Evolutionary conservation across 2,329 filamentous ascomycete species (phyloP).

Genomic region (Fusarium agapanthi): DNA sequence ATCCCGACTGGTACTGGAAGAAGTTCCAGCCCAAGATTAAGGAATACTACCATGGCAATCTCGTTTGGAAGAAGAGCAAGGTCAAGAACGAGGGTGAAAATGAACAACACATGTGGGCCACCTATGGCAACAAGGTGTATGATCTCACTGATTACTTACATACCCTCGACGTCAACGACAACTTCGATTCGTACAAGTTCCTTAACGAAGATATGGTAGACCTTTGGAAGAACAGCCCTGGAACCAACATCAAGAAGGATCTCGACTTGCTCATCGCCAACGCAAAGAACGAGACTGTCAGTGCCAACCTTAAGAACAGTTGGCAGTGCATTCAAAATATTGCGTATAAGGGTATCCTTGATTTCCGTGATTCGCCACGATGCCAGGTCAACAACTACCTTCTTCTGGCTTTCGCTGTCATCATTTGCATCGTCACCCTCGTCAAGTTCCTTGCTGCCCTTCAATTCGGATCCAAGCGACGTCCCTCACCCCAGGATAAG

Average conservation of each 20-base stretch:
- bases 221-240: conserved; percentile 78
- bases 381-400: conserved; percentile 94
- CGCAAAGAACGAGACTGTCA: conserved; percentile 60
- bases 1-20: conserved; percentile 79
- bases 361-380: conserved; percentile 79
- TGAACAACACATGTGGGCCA: conserved; percentile 79
- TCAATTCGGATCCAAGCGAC: conserved; percentile 90
- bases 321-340: conserved; percentile 83
- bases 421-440: conserved; percentile 81
- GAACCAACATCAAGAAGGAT: conserved; percentile 76
- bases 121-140: conserved; percentile 79
- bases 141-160: conserved; percentile 93
- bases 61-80: conserved; percentile 73
- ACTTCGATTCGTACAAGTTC: conserved; percentile 70
- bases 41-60: conserved; percentile 85
- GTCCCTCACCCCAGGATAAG: conserved; percentile 92
- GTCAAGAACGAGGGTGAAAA: conserved; percentile 73
- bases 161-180: conserved; percentile 69
- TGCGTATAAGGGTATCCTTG: conserved; percentile 83
- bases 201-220: conserved; percentile 73
- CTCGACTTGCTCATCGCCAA: conserved; percentile 66
- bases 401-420: conserved; percentile 83
- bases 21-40: conserved; percentile 81
- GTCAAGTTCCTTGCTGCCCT: conserved; percentile 93
- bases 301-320: conserved; percentile 67